Evolutionary conservation across 225 moss, liverwort and hornwort species (phyloP).

Genomic region (Bryoerythrophyllum caledonicum): DNA sequence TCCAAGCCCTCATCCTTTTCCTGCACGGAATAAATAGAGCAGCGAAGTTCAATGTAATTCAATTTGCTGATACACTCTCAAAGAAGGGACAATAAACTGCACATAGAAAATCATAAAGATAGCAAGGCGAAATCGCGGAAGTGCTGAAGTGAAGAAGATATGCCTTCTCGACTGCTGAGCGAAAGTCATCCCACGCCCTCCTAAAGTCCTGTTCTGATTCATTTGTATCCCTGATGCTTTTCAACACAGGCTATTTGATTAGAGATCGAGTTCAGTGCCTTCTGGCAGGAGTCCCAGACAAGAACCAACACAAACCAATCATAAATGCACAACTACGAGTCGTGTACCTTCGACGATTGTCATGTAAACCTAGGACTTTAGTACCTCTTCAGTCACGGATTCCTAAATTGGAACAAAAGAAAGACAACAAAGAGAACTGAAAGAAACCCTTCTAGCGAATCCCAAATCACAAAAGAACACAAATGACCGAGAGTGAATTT

Average conservation of each 20-base stretch:
- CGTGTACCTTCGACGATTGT: not conserved
- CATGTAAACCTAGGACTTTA: conserved; percentile 4
- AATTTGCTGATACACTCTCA: conserved; percentile 3
- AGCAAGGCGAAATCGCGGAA: not conserved
- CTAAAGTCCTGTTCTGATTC: conserved; percentile 95
- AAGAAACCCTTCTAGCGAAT: not conserved
- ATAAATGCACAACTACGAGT: not conserved
- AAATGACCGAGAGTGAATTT: not conserved
- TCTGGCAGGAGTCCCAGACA: conserved; percentile 8
- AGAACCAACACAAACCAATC: conserved; percentile 1
- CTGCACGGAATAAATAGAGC: conserved; percentile 35
- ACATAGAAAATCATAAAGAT: not conserved
- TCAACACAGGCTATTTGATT: conserved; percentile 19
- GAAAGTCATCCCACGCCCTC: conserved; percentile 91
- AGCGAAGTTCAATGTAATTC: conserved; percentile 4
- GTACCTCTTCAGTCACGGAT: not conserved
- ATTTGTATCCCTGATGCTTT: conserved; percentile 44
- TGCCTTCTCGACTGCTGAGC: conserved; percentile 78
- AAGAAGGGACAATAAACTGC: not conserved
- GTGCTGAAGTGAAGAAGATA: not conserved
- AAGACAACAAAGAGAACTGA: not conserved
- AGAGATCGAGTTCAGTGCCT: conserved; percentile 6
- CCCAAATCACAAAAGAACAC: not conserved
- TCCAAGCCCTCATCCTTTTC: conserved; percentile 96
- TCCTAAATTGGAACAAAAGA: not conserved